Evolutionary conservation across 129 eudicot species (phyloP).

Genomic region (Smallanthus sonchifolius): DNA sequence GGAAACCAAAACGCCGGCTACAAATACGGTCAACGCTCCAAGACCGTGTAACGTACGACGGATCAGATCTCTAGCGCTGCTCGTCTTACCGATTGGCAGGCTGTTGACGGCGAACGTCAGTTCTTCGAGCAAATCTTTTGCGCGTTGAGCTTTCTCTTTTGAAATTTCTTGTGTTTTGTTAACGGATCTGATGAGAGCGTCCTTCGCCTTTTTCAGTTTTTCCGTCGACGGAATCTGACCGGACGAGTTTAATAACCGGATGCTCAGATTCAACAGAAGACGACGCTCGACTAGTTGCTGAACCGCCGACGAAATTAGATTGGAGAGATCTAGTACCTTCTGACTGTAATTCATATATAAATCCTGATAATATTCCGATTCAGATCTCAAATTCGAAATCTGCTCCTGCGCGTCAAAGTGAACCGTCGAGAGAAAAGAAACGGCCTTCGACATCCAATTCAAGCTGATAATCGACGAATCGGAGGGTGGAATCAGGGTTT

Average conservation of each 20-base stretch:
- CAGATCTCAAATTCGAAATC: conserved; percentile 31
- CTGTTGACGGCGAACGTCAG: conserved; percentile 19
- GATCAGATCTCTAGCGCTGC: conserved; percentile 21
- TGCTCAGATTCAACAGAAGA: conserved; percentile 30
- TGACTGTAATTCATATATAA: conserved; percentile 40
- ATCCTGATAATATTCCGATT: conserved; percentile 19
- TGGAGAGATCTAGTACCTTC: conserved; percentile 37
- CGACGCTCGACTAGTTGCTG: conserved; percentile 35
- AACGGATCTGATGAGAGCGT: conserved; percentile 27
- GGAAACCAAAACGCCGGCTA: conserved; percentile 24
- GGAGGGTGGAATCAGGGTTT: conserved; percentile 24
- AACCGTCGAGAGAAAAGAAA: conserved; percentile 25
- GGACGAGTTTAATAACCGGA: conserved; percentile 26
- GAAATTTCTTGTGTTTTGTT: not conserved
- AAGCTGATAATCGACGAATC: conserved; percentile 25
- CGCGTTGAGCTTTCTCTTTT: conserved; percentile 20
- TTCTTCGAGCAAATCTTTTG: conserved; percentile 35
- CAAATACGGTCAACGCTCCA: conserved; percentile 29
- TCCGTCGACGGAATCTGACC: conserved; percentile 23
- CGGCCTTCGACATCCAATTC: conserved; percentile 38
- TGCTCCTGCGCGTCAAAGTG: conserved; percentile 35
- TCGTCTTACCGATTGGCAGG: conserved; percentile 26
- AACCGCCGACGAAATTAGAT: conserved; percentile 34
- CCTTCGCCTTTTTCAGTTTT: conserved; percentile 27
- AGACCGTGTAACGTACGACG: conserved; percentile 37